These are phyloP conservation scores for Dichotomopilus funicola DNA, from an alignment of 2,329 filamentous ascomycete species.

Conservation along the genomic window DNA sequence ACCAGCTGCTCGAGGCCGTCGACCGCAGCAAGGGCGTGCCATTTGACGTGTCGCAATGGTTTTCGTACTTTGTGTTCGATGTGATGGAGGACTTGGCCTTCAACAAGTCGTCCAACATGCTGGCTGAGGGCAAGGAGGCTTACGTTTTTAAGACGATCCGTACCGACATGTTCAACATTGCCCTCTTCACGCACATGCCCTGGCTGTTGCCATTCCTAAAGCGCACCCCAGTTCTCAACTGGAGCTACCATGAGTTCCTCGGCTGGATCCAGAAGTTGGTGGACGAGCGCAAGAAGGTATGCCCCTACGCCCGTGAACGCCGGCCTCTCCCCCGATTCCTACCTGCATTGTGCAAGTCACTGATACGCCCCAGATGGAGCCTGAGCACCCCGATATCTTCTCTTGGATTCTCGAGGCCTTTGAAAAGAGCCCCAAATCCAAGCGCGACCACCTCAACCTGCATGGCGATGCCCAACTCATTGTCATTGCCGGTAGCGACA, in stretches of 20 bases:
- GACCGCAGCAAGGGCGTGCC: constrained; percentile 2
- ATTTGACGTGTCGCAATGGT: constrained; percentile 14
- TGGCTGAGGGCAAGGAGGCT: constrained; percentile 10
- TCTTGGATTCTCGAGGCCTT: constrained; percentile 13
- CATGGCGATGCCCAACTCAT: constrained; percentile 19
- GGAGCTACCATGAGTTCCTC: constrained; percentile 16
- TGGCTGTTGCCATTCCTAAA: constrained; percentile 20
- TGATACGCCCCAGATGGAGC: constrained; percentile 5
- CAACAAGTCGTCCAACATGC: constrained; percentile 18
- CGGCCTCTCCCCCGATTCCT: neutral
- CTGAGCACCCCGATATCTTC: constrained; percentile 17
- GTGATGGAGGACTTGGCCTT: constrained; percentile 19
- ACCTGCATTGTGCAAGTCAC: neutral
- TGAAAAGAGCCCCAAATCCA: constrained; percentile 3
- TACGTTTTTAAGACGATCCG: constrained; percentile 19
- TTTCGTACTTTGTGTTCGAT: constrained; percentile 17
- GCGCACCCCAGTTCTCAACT: constrained; percentile 17
- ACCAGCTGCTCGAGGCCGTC: constrained; percentile 12
- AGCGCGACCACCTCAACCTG: constrained; percentile 10
- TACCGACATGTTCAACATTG: constrained; percentile 19
- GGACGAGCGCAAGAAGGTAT: constrained; percentile 9
- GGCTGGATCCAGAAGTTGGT: constrained; percentile 16
- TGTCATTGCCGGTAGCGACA: constrained; percentile 21
- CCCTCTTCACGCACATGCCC: constrained; percentile 17
- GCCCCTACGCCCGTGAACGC: neutral